Evolutionary conservation across 257 asterid genomes (phyloP).

Genomic region (Capsicum chinense): DNA sequence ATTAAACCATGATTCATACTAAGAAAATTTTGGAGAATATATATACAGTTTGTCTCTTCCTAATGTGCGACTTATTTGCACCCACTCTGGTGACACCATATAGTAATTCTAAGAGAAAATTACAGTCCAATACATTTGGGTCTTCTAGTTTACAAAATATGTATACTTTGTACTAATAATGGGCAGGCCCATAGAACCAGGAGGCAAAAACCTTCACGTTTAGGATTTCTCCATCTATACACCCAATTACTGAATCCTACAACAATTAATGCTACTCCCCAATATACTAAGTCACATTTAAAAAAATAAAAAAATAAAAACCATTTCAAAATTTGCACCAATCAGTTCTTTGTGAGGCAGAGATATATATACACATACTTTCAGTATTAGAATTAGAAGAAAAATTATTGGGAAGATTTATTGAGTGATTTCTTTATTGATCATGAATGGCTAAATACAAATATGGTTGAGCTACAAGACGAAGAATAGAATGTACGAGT

Average conservation of each 20-base stretch:
- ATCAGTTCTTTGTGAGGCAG: too few relatives aligned
- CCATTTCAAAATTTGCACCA: too few relatives aligned
- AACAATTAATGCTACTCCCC: background rate
- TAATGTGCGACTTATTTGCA: background rate
- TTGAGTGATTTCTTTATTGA: too few relatives aligned
- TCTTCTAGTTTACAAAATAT: too few relatives aligned
- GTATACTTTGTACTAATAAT: background rate
- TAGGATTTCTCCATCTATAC: slow-evolving; percentile 40
- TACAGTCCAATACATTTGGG: too few relatives aligned
- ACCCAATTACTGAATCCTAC: slow-evolving; percentile 24
- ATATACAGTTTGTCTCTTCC: background rate
- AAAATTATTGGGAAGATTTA: too few relatives aligned
- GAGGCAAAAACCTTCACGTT: slow-evolving; percentile 34
- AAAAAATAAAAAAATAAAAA: too few relatives aligned
- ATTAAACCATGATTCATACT: background rate
- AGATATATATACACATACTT: background rate
- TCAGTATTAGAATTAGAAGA: too few relatives aligned
- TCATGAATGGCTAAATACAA: too few relatives aligned
- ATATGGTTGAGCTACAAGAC: too few relatives aligned
- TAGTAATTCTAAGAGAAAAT: background rate
- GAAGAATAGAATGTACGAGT: too few relatives aligned
- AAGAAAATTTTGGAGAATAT: background rate
- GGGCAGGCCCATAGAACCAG: slow-evolving; percentile 40
- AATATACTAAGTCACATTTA: background rate
- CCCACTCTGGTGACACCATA: background rate